Base-by-base conservation (phyloP, 2,329 filamentous ascomycete genomes). In the Sporothrix mexicana region DNA sequence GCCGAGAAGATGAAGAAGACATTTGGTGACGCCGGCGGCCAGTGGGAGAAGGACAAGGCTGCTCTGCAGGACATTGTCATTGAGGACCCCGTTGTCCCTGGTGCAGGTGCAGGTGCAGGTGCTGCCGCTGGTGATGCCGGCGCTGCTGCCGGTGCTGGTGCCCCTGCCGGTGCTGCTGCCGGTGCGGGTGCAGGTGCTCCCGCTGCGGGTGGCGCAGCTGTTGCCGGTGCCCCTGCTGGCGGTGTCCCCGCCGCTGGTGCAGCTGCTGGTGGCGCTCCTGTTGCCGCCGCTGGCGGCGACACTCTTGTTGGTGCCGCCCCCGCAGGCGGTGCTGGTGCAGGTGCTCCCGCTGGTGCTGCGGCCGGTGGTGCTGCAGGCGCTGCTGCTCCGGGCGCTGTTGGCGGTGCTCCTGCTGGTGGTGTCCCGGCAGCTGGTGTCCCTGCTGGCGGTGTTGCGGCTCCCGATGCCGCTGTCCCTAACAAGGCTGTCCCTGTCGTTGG, bases 31-130 rank as follows among this genome's bases (percentile, higher is more conserved):
- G 85, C 92, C 41, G 91, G 88, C 75, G 86, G 85, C 59, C 92
- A 98, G 80, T 97, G 95, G 94, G 93, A 97, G 79, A 92, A 95
- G 81, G 95, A 98, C 80, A 97, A 96, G 83, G 87, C 90, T 5
- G 89, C 91, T 53, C 91, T 98, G 77, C 88, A 92, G 76, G 88
- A 93, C 74, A 84, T 93, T 70, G 88, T 88, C 8, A 84, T 88
- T 74, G 84, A 88, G 74, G 88, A 90, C 72, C 85, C 86, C 2
- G 74, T 66, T 12, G 69, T 43, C 8, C 49, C 69, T 43, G 62
- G 9, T 20, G 69, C 59, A 1, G 64, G 2, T 13, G 69, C 5
- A 2, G 74, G 36, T 15, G 72, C 20, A 41, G 53, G 53, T 61
- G 74, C 49, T 10, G 74, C 49, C 53, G 74, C 72, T n/a, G 74